Percentiles rank a stretch among this genome's conserved stretches.
These are phyloP conservation scores for Singerocomus rubriflavus DNA, from an alignment of 1,284 basidiomycete genomes.

Conservation along the genomic window DNA sequence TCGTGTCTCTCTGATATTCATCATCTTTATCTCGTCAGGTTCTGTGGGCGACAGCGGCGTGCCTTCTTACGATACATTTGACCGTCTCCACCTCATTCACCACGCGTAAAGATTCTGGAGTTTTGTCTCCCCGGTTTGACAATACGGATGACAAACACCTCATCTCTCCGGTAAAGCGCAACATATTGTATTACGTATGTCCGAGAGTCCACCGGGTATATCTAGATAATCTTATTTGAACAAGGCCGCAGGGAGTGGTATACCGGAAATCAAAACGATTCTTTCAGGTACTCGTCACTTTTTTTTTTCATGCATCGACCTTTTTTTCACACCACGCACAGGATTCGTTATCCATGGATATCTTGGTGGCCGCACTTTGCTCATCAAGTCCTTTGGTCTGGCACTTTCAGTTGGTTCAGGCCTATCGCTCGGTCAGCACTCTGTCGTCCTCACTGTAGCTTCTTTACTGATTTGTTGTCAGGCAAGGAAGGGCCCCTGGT, in stretches of 20 bases:
- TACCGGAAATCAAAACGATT: constrained; percentile 97
- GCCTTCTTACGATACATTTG: constrained; percentile 80
- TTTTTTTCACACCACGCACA: constrained; percentile 25
- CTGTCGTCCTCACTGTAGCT: constrained; percentile 5
- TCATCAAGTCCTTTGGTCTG: constrained; percentile 90
- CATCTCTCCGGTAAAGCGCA: constrained; percentile 46
- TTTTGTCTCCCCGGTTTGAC: constrained; percentile 53
- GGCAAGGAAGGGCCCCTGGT: constrained; percentile 96
- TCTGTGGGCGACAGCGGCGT: constrained; percentile 67
- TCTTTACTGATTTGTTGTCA: constrained; percentile 14
- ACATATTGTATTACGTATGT: constrained; percentile 80
- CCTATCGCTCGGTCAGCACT: constrained; percentile 66
- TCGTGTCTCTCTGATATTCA: background rate
- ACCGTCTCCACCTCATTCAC: constrained; percentile 85
- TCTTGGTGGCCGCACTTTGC: constrained; percentile 84
- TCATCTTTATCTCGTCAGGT: constrained; percentile 44
- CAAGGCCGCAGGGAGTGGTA: constrained; percentile 92
- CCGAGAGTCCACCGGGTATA: constrained; percentile 1
- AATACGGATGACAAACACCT: constrained; percentile 26
- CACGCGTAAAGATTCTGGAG: constrained; percentile 84
- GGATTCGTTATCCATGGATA: constrained; percentile 99
- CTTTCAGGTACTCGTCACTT: constrained; percentile 62
- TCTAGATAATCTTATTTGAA: constrained; percentile 17
- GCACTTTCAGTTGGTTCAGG: constrained; percentile 91
- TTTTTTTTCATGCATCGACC: background rate